A percentile compares a stretch with the other conserved stretches of the same genome.
phyloP scores from a whole-genome alignment of 108 stramenopile species.

The Cyclostephanos invisitatus region DNA sequence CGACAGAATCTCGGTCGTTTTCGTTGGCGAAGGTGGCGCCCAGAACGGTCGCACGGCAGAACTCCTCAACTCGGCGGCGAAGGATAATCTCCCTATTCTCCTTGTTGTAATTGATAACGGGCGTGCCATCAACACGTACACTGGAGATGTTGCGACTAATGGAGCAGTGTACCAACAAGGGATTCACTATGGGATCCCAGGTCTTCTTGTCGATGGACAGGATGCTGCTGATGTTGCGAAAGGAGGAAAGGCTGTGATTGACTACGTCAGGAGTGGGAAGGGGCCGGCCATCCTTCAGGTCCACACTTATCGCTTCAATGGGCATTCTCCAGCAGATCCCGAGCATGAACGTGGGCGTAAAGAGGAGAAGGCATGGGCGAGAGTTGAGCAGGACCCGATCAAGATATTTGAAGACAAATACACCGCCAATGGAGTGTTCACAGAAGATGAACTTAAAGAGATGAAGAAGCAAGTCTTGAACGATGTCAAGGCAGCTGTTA shows the following conservation, averaged over 20 bases:
- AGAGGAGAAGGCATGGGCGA: slow-evolving; percentile 98
- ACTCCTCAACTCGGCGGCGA: slow-evolving; percentile 93
- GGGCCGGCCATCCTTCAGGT: slow-evolving; percentile 97
- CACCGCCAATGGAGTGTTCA: slow-evolving; percentile 74
- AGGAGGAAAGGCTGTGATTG: slow-evolving; percentile 95
- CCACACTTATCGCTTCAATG: slow-evolving; percentile 98
- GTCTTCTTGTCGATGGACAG: slow-evolving; percentile 90
- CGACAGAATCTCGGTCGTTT: slow-evolving; percentile 91
- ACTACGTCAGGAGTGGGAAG: slow-evolving; percentile 92
- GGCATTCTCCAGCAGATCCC: slow-evolving; percentile 98
- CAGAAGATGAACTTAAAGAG: slow-evolving; percentile 89
- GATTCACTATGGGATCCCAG: slow-evolving; percentile 95
- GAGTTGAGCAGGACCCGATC: slow-evolving; percentile 93
- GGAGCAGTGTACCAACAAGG: slow-evolving; percentile 92
- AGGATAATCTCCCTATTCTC: slow-evolving; percentile 95
- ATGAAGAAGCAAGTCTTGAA: slow-evolving; percentile 79
- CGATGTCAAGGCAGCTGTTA: slow-evolving; percentile 89
- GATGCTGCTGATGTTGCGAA: slow-evolving; percentile 92
- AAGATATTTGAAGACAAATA: slow-evolving; percentile 91
- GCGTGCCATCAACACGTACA: slow-evolving; percentile 98
- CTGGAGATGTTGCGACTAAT: slow-evolving; percentile 94
- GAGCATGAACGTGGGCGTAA: slow-evolving; percentile 99
- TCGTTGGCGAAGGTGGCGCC: slow-evolving; percentile 95
- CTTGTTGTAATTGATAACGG: slow-evolving; percentile 97
- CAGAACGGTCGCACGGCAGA: slow-evolving; percentile 98